These are phyloP conservation scores for Sporobolomyces phaffii DNA, from an alignment of 768 basidiomycete species.

Conservation along the genomic window DNA sequence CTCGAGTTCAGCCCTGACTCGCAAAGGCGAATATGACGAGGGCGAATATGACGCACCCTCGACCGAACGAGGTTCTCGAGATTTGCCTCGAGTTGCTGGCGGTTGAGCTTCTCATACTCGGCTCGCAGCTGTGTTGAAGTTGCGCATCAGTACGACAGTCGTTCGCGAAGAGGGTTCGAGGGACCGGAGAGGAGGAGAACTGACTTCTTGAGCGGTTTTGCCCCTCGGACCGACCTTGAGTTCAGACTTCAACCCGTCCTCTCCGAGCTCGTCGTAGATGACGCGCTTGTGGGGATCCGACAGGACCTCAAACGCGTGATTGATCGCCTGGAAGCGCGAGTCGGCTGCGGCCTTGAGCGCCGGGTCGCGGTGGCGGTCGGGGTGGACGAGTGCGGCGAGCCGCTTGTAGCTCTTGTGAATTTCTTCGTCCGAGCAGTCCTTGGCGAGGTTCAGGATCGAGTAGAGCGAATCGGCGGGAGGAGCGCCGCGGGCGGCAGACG, in stretches of 20 bases:
- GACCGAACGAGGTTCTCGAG: conserved; percentile 38
- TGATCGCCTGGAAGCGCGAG: conserved; percentile 65
- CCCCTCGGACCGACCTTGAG: conserved; percentile 47
- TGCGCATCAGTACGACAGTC: too few species aligned
- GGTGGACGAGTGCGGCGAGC: conserved; percentile 68
- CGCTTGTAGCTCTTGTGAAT: conserved; percentile 67
- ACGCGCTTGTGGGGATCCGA: conserved; percentile 57
- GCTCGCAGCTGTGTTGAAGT: conserved; percentile 42
- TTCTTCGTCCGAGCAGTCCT: conserved; percentile 59
- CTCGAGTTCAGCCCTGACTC: too few species aligned
- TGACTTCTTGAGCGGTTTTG: conserved; percentile 46
- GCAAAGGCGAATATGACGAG: too few species aligned
- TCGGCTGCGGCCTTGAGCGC: conserved; percentile 58
- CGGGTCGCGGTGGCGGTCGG: conserved; percentile 69
- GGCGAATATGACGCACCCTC: conserved; percentile 23
- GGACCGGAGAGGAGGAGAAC: background rate
- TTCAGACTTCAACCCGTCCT: conserved; percentile 47
- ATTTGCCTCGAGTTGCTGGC: conserved; percentile 35
- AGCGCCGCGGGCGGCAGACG: background rate
- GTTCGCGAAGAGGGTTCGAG: background rate
- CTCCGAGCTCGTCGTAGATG: conserved; percentile 70
- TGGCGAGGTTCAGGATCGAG: conserved; percentile 61
- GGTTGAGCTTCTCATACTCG: conserved; percentile 36
- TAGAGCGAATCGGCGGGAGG: conserved; percentile 17
- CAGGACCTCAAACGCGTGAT: conserved; percentile 77